phyloP scores from a whole-genome alignment of 768 basidiomycete species.

The Sistotremastrum suecicum region DNA sequence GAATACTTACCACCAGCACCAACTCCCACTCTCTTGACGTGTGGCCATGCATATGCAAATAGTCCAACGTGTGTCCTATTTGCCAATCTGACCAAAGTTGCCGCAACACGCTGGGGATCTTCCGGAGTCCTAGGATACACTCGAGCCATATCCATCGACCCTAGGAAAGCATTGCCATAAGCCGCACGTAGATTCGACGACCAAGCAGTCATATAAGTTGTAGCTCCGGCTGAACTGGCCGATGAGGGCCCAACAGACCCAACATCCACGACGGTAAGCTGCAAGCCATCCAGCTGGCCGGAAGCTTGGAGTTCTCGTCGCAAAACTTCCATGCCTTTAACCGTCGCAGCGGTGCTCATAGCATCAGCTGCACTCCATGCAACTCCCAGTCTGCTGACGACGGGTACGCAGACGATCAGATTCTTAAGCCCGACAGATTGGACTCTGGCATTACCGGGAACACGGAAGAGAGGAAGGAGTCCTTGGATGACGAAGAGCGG shows the following conservation, averaged over 20 bases:
- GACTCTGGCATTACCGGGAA: constrained; percentile 39
- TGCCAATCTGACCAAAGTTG: constrained; percentile 37
- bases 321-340: constrained; percentile 59
- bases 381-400: constrained; percentile 59
- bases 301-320: constrained; percentile 56
- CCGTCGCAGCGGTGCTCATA: constrained; percentile 63
- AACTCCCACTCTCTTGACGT: constrained; percentile 55
- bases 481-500: constrained; percentile 68
- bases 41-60: constrained; percentile 32
- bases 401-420: constrained; percentile 64
- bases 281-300: constrained; percentile 46
- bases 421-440: constrained; percentile 26
- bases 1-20: constrained; percentile 61
- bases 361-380: constrained; percentile 50
- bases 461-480: constrained; percentile 61
- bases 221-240: constrained; percentile 11
- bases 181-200: constrained; percentile 13
- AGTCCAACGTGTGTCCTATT: constrained; percentile 10
- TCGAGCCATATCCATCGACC: constrained; percentile 24
- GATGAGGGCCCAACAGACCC: constrained; percentile 30
- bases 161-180: constrained; percentile 44
- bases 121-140: constrained; percentile 37
- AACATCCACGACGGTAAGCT: constrained; percentile 61
- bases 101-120: constrained; percentile 45
- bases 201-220: constrained; percentile 14